These are phyloP conservation scores for Emmonsia crescens DNA, from an alignment of 2,329 filamentous ascomycete species.

Conservation along the genomic window DNA sequence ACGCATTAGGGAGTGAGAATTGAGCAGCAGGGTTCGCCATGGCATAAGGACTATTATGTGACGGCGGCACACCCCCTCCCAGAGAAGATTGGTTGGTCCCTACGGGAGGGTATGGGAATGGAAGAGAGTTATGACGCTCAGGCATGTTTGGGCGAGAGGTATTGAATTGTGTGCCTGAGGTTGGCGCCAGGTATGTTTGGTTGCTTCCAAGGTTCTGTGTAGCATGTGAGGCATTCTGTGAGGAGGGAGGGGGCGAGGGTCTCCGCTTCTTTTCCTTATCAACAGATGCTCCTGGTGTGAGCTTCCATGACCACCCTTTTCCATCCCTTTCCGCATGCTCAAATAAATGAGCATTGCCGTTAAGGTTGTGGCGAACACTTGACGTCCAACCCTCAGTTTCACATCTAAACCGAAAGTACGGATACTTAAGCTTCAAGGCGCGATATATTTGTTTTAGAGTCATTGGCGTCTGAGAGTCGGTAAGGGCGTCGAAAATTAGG, in stretches of 20 bases:
- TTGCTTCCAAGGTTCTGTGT: slow-evolving; percentile 22
- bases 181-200: slow-evolving; percentile 30
- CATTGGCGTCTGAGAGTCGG: slow-evolving; percentile 46
- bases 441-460: slow-evolving; percentile 57
- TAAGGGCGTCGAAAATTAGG: slow-evolving; percentile 53
- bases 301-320: slow-evolving; percentile 54
- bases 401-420: slow-evolving; percentile 52
- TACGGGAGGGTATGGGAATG: background rate
- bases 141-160: background rate
- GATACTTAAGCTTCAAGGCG: slow-evolving; percentile 52
- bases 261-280: slow-evolving; percentile 48
- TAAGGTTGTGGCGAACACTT: slow-evolving; percentile 55
- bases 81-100: background rate
- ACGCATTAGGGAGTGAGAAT: slow-evolving; percentile 27
- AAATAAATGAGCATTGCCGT: slow-evolving; percentile 46
- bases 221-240: slow-evolving; percentile 15
- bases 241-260: slow-evolving; percentile 29
- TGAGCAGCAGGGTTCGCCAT: slow-evolving; percentile 11
- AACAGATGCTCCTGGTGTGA: slow-evolving; percentile 48
- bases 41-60: slow-evolving; percentile 6
- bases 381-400: slow-evolving; percentile 56
- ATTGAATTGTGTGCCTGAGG: slow-evolving; percentile 25
- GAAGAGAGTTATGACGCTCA: slow-evolving; percentile 1
- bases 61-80: slow-evolving; percentile 1
- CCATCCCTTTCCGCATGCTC: slow-evolving; percentile 50